Evolutionary conservation across 441 rosid species (phyloP), one percentile per base, ranked within the genome.

Genomic region (Syzygium malaccense): DNA sequence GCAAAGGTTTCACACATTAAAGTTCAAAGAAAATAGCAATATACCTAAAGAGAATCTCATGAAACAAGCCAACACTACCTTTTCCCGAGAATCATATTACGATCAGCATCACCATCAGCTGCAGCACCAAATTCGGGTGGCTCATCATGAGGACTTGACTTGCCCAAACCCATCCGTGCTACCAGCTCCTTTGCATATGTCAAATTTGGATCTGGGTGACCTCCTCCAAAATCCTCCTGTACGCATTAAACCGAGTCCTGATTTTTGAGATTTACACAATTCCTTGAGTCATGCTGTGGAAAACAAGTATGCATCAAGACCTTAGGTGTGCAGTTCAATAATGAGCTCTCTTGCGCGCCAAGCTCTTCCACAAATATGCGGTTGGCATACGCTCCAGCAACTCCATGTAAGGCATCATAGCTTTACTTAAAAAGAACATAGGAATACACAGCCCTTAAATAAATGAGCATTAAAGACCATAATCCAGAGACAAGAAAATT

Each of bases 91-190:
- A 98, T 85, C 99, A 98, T 97, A 91, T 98, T 98, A 90, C 99
- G 98, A 92, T 98, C 99, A 55, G 99, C 99, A 94, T 98, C 99
- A 92, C 99, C 99, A 94, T 98, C 99, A 94, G 99, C 95, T 91
- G 99, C 99, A n/a, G 99, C 99, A 85, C 99, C 99, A 92, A 98
- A 97, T 88, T 98, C 99, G 85, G 99, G 99, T 28, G 96, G 95
- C 90, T 95, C 96, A 88, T 66, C 93, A 83, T 66, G 90, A 86
- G 95, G 86, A 89, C 88, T 91, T 25, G 98, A 94, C 92, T 98
- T 96, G 85, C 98, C 91, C 93, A 97, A 93, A 88, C 99, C 99
- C 99, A 98, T 96, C 45, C 97, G 95, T 91, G 92, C 96, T 90
- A 97, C 99, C 93, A 98, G 93, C 92, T 96, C 99, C 94, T 97